phyloP scores from a whole-genome alignment of 805 yeast genomes.

The Starmera amethionina region DNA sequence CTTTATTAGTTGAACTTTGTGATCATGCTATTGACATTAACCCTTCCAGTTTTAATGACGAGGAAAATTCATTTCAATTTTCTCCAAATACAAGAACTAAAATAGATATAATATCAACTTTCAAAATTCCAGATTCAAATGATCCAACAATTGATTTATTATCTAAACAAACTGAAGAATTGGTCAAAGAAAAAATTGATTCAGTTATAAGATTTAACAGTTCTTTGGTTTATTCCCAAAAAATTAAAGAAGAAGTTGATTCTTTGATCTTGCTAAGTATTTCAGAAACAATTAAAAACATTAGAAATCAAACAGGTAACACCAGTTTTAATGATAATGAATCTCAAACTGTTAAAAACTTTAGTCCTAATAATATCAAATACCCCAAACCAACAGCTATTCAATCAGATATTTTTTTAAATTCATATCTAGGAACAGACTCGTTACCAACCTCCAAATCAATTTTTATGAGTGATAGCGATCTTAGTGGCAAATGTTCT shows the following conservation, averaged over 20 bases:
- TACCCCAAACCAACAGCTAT: conserved; percentile 16
- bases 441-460: conserved; percentile 24
- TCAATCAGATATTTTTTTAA: conserved; percentile 25
- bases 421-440: conserved; percentile 31
- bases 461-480: conserved; percentile 2
- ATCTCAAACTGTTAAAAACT: background rate
- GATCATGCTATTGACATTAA: conserved; percentile 68
- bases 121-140: conserved; percentile 38
- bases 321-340: background rate
- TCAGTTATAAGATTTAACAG: conserved; percentile 63
- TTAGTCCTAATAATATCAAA: background rate
- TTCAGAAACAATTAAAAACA: conserved; percentile 49
- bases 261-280: conserved; percentile 54
- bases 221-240: conserved; percentile 63
- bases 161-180: conserved; percentile 54
- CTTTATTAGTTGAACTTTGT: conserved; percentile 50
- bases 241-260: conserved; percentile 73
- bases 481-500: conserved; percentile 11
- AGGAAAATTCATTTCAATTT: conserved; percentile 20
- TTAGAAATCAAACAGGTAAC: conserved; percentile 18
- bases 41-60: conserved; percentile 47
- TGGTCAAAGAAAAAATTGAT: conserved; percentile 58
- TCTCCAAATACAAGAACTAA: conserved; percentile 58
- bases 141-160: conserved; percentile 57
- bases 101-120: conserved; percentile 30